Percentiles rank a stretch among this genome's conserved stretches.
These are phyloP conservation scores for Fusarium napiforme DNA, from an alignment of 2,329 filamentous ascomycete genomes.

Conservation along the genomic window DNA sequence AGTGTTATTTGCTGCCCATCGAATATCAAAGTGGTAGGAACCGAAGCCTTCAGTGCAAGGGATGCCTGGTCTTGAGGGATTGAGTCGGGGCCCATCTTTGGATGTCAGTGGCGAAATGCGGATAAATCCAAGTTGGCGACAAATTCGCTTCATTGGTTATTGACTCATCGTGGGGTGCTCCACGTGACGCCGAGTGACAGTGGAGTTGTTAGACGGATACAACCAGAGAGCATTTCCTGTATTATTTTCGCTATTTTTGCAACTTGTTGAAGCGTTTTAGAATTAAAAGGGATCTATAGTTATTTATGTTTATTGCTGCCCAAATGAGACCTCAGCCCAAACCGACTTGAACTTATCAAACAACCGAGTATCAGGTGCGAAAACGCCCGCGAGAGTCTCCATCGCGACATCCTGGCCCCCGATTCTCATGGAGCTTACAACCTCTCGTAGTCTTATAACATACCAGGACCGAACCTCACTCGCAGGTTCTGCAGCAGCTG, in stretches of 20 bases:
- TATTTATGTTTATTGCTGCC: not conserved
- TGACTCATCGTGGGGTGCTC: not conserved
- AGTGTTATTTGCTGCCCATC: slow-evolving; percentile 7
- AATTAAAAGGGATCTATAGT: not conserved
- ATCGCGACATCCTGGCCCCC: not conserved
- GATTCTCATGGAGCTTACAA: not conserved
- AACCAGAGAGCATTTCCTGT: not conserved
- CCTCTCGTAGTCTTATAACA: not conserved
- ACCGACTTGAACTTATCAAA: not conserved
- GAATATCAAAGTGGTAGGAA: slow-evolving; percentile 2
- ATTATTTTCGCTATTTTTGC: fast-evolving
- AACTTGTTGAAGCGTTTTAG: not conserved
- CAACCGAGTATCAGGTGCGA: not conserved
- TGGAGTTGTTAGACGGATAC: not conserved
- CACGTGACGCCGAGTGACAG: slow-evolving; percentile 4
- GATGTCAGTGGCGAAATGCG: not conserved
- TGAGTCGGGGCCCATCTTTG: not conserved
- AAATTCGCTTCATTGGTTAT: not conserved
- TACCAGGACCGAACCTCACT: slow-evolving; percentile 11
- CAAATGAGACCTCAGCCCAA: slow-evolving; percentile 8
- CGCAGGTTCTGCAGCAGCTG: not conserved
- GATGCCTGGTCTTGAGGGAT: not conserved
- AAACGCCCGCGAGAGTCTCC: not conserved
- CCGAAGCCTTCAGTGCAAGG: fast-evolving
- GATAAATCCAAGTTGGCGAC: not conserved